These are phyloP conservation scores for Smittium mucronatum DNA, from an alignment of 371 early-diverging fungal species.

Conservation along the genomic window DNA sequence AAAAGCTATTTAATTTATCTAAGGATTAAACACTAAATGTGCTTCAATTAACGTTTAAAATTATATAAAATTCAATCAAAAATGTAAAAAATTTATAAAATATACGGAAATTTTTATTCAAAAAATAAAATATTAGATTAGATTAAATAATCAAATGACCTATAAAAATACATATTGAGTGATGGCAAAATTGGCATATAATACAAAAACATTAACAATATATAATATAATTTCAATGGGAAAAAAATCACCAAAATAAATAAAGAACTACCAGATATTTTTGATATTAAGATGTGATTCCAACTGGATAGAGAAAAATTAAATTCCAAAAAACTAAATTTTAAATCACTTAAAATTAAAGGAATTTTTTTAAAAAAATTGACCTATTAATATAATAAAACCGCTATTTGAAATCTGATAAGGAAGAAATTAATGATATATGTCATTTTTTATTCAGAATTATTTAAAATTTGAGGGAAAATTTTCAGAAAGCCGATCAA, in stretches of 20 bases:
- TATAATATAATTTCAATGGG: background rate
- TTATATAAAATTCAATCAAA: background rate
- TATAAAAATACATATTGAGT: background rate
- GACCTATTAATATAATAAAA: background rate
- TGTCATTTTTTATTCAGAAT: background rate
- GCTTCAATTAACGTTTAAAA: background rate
- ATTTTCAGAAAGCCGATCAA: background rate
- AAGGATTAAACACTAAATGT: background rate
- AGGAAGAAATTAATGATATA: background rate
- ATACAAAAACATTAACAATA: background rate
- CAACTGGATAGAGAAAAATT: conserved; percentile 4
- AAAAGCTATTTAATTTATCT: background rate
- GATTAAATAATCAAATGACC: background rate
- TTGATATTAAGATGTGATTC: background rate
- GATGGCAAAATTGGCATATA: background rate
- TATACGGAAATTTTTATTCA: background rate
- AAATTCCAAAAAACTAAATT: conserved; percentile 7
- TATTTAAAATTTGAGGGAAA: background rate
- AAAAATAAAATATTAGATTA: background rate
- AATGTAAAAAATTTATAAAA: background rate
- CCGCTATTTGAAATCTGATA: background rate
- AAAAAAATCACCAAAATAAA: background rate
- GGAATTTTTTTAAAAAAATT: too few species aligned
- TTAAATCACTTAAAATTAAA: background rate
- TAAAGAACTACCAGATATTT: background rate